Evolutionary conservation across 345 rosid species (phyloP), one percentile per base, ranked within the genome.

Genomic region (Pistacia integerrima): DNA sequence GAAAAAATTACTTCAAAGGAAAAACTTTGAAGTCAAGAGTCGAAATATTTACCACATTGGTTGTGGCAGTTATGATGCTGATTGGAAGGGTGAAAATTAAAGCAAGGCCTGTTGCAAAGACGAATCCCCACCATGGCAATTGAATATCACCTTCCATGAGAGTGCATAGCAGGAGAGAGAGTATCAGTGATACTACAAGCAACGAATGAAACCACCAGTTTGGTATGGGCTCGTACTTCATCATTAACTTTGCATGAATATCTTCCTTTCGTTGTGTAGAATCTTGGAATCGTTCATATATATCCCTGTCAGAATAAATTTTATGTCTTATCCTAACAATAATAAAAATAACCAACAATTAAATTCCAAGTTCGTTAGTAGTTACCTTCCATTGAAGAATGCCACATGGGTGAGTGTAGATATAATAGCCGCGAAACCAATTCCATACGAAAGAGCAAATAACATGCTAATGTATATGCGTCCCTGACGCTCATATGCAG

Each of bases 61-160:
- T 88, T 35, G 91, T 88, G 63, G 91, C 89, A 35, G 88, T 85
- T 73, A 90, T 85, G 56, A 90, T 75, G 74, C 91, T 86, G 78
- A 90, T 74, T 11, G 90, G 90, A 55, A 79, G 86, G 18, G 93
- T 90, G 78, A 90, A 90, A 20, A 48, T 54, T 44, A 86, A 41
- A 14, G 91, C 93, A 68, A 89, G 78, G 72, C 69, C 76, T 11
- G 88, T 73, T 22, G 91, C 91, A 57, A 88, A 79, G 54, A 90
- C 72, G 3, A 90, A 86, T 18, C 89, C 93, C 93, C 93, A 88
- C 89, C 91, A 90, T 35, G 93, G 93, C 89, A 90, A 82, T 76
- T 88, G 90, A 56, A 90, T 70, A 77, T 90, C 59, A 1, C 80
- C 84, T 76, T 80, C 80, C 89, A 90, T 75, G 77, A 85, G 70